phyloP scores from a whole-genome alignment of 257 asterid species.

The Handroanthus guayacan region DNA sequence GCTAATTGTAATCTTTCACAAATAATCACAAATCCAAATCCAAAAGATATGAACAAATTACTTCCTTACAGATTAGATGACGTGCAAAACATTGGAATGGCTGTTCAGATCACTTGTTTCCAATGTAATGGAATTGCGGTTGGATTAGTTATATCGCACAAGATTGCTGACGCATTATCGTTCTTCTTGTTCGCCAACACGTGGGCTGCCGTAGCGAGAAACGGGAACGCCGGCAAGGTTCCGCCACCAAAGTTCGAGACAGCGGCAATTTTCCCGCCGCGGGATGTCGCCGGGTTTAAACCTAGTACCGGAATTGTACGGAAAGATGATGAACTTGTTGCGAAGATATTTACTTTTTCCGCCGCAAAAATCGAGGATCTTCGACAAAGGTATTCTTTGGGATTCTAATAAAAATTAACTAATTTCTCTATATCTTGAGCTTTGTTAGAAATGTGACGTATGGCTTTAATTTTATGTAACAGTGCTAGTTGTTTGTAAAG shows the following conservation, averaged over 20 bases:
- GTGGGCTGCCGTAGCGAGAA: conserved; percentile 52
- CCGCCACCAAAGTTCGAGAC: conserved; percentile 41
- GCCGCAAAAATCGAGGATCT: conserved; percentile 42
- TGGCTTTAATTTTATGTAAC: too few species aligned
- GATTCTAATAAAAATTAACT: too few species aligned
- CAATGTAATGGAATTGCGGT: conserved; percentile 55
- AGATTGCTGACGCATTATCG: conserved; percentile 50
- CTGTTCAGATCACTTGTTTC: conserved; percentile 46
- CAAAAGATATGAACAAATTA: conserved; percentile 42
- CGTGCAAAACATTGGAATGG: conserved; percentile 32
- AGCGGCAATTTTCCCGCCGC: conserved; percentile 52
- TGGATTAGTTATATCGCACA: conserved; percentile 48
- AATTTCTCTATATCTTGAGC: too few species aligned
- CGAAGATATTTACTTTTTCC: conserved; percentile 47
- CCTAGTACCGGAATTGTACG: conserved; percentile 31
- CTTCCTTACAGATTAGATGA: conserved; percentile 46
- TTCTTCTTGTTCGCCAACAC: conserved; percentile 38
- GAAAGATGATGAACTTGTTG: conserved; percentile 41
- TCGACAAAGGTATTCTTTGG: conserved; percentile 28
- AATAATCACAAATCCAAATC: conserved; percentile 37
- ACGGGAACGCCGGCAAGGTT: neutral
- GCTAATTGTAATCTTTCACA: conserved; percentile 42
- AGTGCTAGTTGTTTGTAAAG: too few species aligned
- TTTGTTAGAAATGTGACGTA: too few species aligned
- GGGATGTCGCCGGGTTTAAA: conserved; percentile 34